phyloP scores from a whole-genome alignment of 2,329 filamentous ascomycete genomes.

The Ophiocordyceps camponoti-floridani region DNA sequence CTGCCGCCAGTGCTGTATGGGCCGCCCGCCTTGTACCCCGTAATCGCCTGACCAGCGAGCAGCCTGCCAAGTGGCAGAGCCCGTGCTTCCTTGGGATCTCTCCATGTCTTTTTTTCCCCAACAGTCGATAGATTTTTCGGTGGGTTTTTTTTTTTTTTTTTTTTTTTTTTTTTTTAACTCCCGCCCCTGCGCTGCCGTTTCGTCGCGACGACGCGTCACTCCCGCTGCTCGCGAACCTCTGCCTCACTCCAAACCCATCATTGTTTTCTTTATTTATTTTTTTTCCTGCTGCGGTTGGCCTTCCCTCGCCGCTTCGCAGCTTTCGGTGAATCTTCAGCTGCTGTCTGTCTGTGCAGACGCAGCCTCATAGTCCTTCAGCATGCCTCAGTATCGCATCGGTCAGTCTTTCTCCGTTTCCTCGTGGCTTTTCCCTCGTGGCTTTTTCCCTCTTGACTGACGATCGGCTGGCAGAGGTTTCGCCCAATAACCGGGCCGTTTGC shows the following conservation, averaged over 20 bases:
- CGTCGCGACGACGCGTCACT: background rate
- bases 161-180: background rate
- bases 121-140: background rate
- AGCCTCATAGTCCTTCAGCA: conserved; percentile 8
- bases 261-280: background rate
- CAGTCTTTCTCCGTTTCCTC: conserved; percentile 5
- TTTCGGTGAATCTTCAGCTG: background rate
- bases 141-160: background rate
- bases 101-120: background rate
- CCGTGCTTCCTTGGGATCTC: too few relatives aligned
- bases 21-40: too few relatives aligned
- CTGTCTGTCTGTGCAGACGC: too few relatives aligned
- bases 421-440: background rate
- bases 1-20: too few relatives aligned
- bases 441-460: background rate
- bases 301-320: background rate
- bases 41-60: too few relatives aligned
- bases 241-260: background rate
- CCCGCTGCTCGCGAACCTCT: background rate
- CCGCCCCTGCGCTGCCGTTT: background rate
- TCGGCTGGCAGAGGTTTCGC: conserved; percentile 47
- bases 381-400: conserved; percentile 31
- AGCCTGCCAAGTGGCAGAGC: background rate
- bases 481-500: conserved; percentile 57
- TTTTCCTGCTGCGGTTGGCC: background rate